Conservation (phyloP, 83 land plant species). For the Isoetes engelmannii region DNA sequence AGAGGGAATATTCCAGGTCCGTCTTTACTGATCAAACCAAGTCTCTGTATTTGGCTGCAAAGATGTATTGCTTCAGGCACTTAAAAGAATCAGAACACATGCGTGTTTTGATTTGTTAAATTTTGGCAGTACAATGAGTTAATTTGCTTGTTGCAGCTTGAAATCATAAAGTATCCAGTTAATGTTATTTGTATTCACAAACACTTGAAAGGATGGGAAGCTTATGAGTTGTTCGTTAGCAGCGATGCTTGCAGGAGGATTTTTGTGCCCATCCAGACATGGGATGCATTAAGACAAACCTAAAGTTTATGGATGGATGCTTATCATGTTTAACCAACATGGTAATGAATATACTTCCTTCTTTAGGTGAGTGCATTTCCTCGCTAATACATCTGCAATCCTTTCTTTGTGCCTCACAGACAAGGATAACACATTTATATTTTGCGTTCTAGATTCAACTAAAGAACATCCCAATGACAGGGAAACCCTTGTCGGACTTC, state of each 20-base stretch:
- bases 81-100: neutral
- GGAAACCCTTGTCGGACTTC: constrained; percentile 27
- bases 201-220: too few species aligned
- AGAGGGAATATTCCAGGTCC: constrained; percentile 40
- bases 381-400: neutral
- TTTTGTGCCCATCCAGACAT: constrained; percentile 22
- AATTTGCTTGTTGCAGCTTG: neutral
- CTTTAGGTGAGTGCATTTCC: constrained; percentile 25
- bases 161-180: too few species aligned
- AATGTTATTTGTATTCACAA: too few species aligned
- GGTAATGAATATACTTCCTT: constrained; percentile 25
- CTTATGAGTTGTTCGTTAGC: constrained; percentile 5
- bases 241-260: constrained; percentile 41
- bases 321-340: constrained; percentile 20
- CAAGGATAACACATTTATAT: neutral
- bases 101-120: neutral
- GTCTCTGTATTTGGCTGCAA: neutral
- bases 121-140: neutral
- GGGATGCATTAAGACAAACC: constrained; percentile 29
- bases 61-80: neutral
- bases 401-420: neutral
- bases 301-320: constrained; percentile 25
- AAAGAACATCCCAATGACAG: constrained; percentile 43
- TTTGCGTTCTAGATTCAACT: constrained; percentile 23
- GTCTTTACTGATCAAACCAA: neutral